Evolutionary conservation across 352 stramenopile species (phyloP), one percentile per base, ranked within the genome.

Genomic region (Paralagenidium karlingii): DNA sequence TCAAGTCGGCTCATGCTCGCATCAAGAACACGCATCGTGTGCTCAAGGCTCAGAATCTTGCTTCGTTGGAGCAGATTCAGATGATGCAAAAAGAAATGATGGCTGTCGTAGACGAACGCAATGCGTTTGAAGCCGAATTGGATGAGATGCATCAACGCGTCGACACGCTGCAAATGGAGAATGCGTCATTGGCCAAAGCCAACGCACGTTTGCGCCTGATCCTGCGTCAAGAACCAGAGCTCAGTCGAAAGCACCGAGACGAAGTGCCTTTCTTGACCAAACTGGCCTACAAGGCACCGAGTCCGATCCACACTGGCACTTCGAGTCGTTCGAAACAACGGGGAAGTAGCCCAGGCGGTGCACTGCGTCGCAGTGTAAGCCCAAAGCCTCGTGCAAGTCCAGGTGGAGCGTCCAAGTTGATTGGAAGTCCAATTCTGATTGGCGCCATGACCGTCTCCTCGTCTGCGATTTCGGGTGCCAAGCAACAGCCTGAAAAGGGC

Each of bases 11-110:
- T 25, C 68, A 83, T 34, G 60, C 59, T 24, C 77, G 77, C 21
- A 87, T 87, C 60, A 91, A 91, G 62, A 71, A 68, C 13, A 81
- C 71, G 2, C 77, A 91, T 49, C 74, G 75, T 38, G 69, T 84
- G 41, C 66, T 91, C 24, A 87, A 87, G 63, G 58, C 60, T 12
- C 77, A 91, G 49, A 80, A 85, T 45, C 55, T 79, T 34, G 70
- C 64, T 26, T 70, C 73, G 16, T 83, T 88, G 53, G 77, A 91
- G 45, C 85, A 84, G 51, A 74, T 90, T 19, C 71, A 61, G 31
- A 43, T 82, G 9, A 83, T 90, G 70, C 76, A 90, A 45, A 53
- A 51, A 37, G 75, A 69, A 15, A 37, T 91, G 38, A 80, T 71
- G 29, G 70, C 85, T 37, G 75, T 70, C 12, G 46, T 87, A 29